Evolutionary conservation across 768 basidiomycete genomes (phyloP).

Genomic region (Peribolospora baueri): DNA sequence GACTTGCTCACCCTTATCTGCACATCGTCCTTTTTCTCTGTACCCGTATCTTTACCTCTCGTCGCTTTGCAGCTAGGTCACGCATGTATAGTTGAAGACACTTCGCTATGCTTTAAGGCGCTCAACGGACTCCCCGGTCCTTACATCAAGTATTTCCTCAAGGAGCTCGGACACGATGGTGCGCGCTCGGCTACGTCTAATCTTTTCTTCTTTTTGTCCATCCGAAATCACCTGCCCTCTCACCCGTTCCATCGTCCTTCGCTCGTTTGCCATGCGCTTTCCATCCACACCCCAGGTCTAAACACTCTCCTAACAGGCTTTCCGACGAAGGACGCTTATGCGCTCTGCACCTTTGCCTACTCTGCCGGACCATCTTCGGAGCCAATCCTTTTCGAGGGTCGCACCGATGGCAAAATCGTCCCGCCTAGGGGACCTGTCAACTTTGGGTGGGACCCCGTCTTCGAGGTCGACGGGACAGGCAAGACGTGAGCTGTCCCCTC

Average conservation of each 20-base stretch:
- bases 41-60: neutral
- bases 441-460: slow-evolving; percentile 83
- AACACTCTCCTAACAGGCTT: slow-evolving; percentile 61
- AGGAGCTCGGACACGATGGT: slow-evolving; percentile 62
- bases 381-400: slow-evolving; percentile 62
- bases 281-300: slow-evolving; percentile 28
- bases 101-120: slow-evolving; percentile 73
- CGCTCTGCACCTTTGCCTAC: slow-evolving; percentile 91
- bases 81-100: slow-evolving; percentile 37
- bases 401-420: slow-evolving; percentile 73
- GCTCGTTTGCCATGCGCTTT: neutral
- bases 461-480: slow-evolving; percentile 40
- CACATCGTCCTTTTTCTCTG: neutral
- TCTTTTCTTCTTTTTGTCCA: neutral
- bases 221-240: neutral
- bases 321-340: slow-evolving; percentile 50
- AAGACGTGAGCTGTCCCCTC: slow-evolving; percentile 35
- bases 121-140: slow-evolving; percentile 81
- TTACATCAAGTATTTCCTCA: slow-evolving; percentile 85
- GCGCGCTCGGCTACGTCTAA: slow-evolving; percentile 7
- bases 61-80: slow-evolving; percentile 14
- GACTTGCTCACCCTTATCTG: neutral
- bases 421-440: slow-evolving; percentile 46
- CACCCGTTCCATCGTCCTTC: neutral
- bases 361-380: slow-evolving; percentile 55